These are phyloP conservation scores for Oryza longistaminata DNA, from an alignment of 176 grass and related monocot species.

Conservation along the genomic window DNA sequence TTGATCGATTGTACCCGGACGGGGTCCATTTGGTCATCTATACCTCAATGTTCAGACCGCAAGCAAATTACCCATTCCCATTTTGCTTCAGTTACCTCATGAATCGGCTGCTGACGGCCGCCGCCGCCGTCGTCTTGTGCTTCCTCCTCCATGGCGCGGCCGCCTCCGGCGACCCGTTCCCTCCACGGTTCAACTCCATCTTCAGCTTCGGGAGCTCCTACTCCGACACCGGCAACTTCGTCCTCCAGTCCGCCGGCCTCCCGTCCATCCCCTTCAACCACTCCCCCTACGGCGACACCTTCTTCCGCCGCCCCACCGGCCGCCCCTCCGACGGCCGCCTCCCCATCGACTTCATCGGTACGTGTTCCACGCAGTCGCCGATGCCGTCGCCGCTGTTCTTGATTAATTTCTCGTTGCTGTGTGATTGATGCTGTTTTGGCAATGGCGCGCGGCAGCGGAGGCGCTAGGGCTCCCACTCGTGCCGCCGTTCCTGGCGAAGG, in stretches of 20 bases:
- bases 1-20: too few relatives aligned
- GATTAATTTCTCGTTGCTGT: too few relatives aligned
- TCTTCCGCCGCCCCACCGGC: slow-evolving; percentile 56
- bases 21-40: too few relatives aligned
- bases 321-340: slow-evolving; percentile 68
- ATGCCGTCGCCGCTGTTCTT: too few relatives aligned
- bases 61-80: background rate
- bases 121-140: slow-evolving; percentile 18
- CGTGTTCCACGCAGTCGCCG: too few relatives aligned
- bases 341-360: slow-evolving; percentile 77
- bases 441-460: slow-evolving; percentile 57
- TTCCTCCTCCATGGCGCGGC: background rate
- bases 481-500: slow-evolving; percentile 43
- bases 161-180: background rate
- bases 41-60: background rate
- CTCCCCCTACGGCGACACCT: slow-evolving; percentile 62
- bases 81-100: background rate
- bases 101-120: background rate
- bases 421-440: background rate
- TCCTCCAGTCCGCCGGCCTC: slow-evolving; percentile 39
- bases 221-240: slow-evolving; percentile 69
- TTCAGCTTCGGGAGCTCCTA: slow-evolving; percentile 76
- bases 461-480: slow-evolving; percentile 48
- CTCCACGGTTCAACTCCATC: slow-evolving; percentile 45
- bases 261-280: slow-evolving; percentile 46